Conservation (phyloP, 2,329 filamentous ascomycete genomes). For the Pestalotiopsis sp. region DNA sequence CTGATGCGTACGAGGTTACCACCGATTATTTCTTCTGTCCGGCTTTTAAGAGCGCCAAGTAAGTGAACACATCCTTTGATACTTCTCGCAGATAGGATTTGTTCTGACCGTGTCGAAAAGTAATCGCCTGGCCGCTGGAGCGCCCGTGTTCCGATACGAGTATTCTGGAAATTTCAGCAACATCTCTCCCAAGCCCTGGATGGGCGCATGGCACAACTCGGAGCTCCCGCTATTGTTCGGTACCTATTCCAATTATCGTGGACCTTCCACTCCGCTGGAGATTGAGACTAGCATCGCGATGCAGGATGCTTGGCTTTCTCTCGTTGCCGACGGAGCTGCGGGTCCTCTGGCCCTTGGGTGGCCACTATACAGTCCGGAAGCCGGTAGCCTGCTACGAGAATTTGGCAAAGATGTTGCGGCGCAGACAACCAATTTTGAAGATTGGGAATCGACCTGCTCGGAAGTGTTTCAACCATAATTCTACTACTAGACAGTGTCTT, state of each 20-base stretch:
- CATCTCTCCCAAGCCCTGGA: slow-evolving; percentile 12
- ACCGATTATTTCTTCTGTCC: slow-evolving; percentile 27
- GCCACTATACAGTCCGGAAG: slow-evolving; percentile 7
- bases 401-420: slow-evolving; percentile 12
- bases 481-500: not conserved
- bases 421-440: not conserved
- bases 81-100: not conserved
- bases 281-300: slow-evolving; percentile 10
- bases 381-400: slow-evolving; percentile 6
- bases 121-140: slow-evolving; percentile 23
- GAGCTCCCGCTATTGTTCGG: slow-evolving; percentile 16
- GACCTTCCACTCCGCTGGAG: slow-evolving; percentile 14
- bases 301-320: slow-evolving; percentile 16
- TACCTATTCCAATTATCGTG: slow-evolving; percentile 12
- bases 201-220: slow-evolving; percentile 17
- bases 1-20: slow-evolving; percentile 14
- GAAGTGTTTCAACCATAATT: not conserved
- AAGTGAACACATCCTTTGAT: not conserved
- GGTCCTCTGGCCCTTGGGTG: slow-evolving; percentile 9
- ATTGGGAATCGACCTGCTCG: slow-evolving; percentile 11
- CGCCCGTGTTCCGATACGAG: slow-evolving; percentile 40
- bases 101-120: slow-evolving; percentile 17
- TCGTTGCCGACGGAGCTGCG: slow-evolving; percentile 7
- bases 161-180: slow-evolving; percentile 35
- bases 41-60: slow-evolving; percentile 16